These are phyloP conservation scores for Blumeriella jaapii DNA, from an alignment of 2,329 filamentous ascomycete species.

Conservation along the genomic window DNA sequence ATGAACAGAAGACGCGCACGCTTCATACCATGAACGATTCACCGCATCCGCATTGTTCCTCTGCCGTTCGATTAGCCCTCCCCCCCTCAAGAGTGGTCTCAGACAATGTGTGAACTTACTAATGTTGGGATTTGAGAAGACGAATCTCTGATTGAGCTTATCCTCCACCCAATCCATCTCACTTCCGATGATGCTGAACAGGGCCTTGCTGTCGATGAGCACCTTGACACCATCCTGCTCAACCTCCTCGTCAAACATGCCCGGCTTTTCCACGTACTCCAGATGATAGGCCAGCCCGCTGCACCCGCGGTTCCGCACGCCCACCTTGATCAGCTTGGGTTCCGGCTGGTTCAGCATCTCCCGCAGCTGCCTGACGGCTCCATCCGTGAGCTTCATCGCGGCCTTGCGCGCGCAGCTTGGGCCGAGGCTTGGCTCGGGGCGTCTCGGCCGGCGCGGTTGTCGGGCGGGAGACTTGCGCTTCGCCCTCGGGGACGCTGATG, in stretches of 20 bases:
- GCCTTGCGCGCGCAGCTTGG: conserved; percentile 75
- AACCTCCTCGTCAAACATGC: conserved; percentile 78
- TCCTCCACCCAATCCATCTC: conserved; percentile 99
- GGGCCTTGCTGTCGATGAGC: conserved; percentile 89
- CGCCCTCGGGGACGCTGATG: conserved; percentile 45
- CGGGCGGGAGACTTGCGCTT: conserved; percentile 55
- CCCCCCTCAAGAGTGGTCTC: neutral
- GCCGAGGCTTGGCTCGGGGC: conserved; percentile 39
- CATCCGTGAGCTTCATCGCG: conserved; percentile 73
- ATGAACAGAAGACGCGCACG: conserved; percentile 30
- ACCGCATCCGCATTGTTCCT: conserved; percentile 91
- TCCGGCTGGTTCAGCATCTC: conserved; percentile 72
- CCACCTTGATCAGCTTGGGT: conserved; percentile 86
- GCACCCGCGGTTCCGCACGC: conserved; percentile 88
- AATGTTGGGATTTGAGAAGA: conserved; percentile 96
- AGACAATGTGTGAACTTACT: conserved; percentile 50
- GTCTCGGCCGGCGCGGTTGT: conserved; percentile 27
- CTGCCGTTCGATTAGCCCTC: conserved; percentile 37
- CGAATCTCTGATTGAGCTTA: conserved; percentile 81
- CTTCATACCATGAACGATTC: conserved; percentile 93
- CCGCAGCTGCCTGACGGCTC: conserved; percentile 69
- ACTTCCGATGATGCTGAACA: conserved; percentile 95
- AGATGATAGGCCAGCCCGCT: conserved; percentile 88
- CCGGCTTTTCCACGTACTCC: conserved; percentile 88
- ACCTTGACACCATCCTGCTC: conserved; percentile 96